Base-by-base conservation (phyloP, 2,329 filamentous ascomycete species). In the Plectosphaerella sp. region DNA sequence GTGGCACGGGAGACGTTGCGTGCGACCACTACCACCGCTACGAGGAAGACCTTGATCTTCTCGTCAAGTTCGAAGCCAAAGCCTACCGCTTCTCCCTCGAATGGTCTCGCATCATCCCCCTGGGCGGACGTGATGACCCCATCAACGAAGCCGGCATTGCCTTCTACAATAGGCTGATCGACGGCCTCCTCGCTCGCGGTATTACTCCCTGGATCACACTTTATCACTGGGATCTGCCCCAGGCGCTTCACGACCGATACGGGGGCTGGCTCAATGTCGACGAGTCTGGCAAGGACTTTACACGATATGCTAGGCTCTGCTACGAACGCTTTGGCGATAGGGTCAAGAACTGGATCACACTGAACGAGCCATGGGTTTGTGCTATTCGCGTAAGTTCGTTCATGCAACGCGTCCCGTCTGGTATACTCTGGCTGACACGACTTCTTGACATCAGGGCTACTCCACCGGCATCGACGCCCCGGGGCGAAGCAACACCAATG, bases 141-240 rank as follows among this genome's bases (percentile, higher is more conserved):
- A 71, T 81, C 3, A 81, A 82, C 53, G 62, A 74, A 47, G 65
- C 75, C 48, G 78, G 68, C 2, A 68, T 82, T 6, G 68, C 74
- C 11, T 77, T 81, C 57, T 82, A 82, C 56, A 72, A 79, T 52
- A 75, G 80, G 55, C 65, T 81, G 9, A 79, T 81, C 57, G 66
- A 77, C 46, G 77, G 70, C 9, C 66, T 75, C 39, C 55, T 80
- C 1, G 67, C 71, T n/a, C 72, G 76, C 49, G 77, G 76, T 11
- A 76, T 81, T 67, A 65, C 69, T 3, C 78, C 78, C 1, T 66
- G 68, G 6, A 67, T 78, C 0, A 77, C 76, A 0, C 64, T 82
- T 1, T 65, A 76, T 16, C 77, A 81, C 56, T 76, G 83, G 83
- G 83, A 87, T 54, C 54, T 69, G 0, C 70, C 70, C 0, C 68